Base-by-base conservation (phyloP, 257 asterid genomes). In the Petunia secreta region DNA sequence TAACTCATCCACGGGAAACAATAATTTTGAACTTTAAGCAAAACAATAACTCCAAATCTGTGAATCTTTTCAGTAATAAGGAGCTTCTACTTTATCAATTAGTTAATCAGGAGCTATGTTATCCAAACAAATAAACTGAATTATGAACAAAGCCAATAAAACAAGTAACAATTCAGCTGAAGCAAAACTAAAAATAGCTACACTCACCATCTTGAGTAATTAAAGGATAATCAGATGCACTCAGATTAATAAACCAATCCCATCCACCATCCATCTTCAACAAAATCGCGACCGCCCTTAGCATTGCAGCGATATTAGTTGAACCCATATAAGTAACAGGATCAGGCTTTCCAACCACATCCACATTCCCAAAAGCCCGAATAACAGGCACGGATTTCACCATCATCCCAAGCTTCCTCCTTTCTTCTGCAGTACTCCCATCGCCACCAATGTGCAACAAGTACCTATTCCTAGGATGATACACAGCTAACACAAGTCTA, bases 401-500 rank as follows among this genome's bases (percentile, higher is more conserved):
- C 84, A 85, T 39, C 44, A 89, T 87, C 62, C 88, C 95, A 55
- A 96, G 87, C 82, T 88, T 91, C 81, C 80, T 34, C 87, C 99
- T 90, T 89, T 96, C 99, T 3, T 83, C 88, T 57, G 92, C 91
- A 25, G 25, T 25, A 63, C 87, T 63, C 83, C 97, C 99, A 57
- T 92, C 98, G 2, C 86, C 84, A 75, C 94, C 87, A 76, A 94
- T 89, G 67, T 96, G 99, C 88, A 96, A 89, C 87, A 96, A 81
- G 80, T 96, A 96, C 89, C 97, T 88, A 88, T 96, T 96, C 89
- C 99, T 90, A 15, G 99, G 99, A 80, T 96, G 98, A 89, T 96
- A 96, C 40, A 92, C 97, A 78, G 98, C 97, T 58, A 92, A 87
- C 81, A 96, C 68, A 38, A 96, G 89, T 84, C 99, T 92, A 85